Percentiles rank a stretch among this genome's conserved stretches.
Evolutionary conservation across 495 filamentous ascomycete species (phyloP).

Genomic region (Paragyromitra xinjiangensis): DNA sequence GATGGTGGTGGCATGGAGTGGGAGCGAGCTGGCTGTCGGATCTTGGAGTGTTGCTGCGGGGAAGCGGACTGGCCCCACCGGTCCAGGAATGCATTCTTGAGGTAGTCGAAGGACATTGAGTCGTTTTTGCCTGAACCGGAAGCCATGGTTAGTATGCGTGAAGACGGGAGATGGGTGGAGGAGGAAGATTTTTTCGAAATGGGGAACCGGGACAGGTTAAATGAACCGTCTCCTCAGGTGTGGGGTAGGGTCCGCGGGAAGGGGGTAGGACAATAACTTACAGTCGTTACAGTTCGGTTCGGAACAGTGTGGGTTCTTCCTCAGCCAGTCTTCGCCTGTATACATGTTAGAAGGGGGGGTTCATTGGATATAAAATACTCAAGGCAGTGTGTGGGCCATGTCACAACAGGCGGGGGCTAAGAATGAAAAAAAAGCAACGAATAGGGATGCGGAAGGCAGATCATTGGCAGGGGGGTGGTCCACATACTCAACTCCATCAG

Average conservation of each 20-base stretch:
- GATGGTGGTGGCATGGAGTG: slow-evolving; percentile 56
- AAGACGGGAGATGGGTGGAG: background rate
- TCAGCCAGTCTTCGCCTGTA: slow-evolving; percentile 51
- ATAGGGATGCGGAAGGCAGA: slow-evolving; percentile 37
- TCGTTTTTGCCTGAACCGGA: slow-evolving; percentile 55
- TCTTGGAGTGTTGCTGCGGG: slow-evolving; percentile 46
- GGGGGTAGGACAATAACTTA: slow-evolving; percentile 45
- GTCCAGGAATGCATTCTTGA: slow-evolving; percentile 55
- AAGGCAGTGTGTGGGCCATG: slow-evolving; percentile 18
- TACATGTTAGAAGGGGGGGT: slow-evolving; percentile 38
- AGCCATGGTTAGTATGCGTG: slow-evolving; percentile 17
- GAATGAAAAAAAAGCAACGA: slow-evolving; percentile 42
- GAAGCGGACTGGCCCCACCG: slow-evolving; percentile 45
- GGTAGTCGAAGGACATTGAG: slow-evolving; percentile 57
- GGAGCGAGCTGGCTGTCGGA: slow-evolving; percentile 51
- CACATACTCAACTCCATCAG: slow-evolving; percentile 57
- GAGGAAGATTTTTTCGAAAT: background rate
- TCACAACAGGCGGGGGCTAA: slow-evolving; percentile 5
- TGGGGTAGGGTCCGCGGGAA: slow-evolving; percentile 8
- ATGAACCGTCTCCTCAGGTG: slow-evolving; percentile 13
- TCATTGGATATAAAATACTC: slow-evolving; percentile 46
- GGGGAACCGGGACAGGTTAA: slow-evolving; percentile 34
- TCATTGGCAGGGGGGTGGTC: slow-evolving; percentile 44
- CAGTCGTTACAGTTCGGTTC: slow-evolving; percentile 55
- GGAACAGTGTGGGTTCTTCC: slow-evolving; percentile 55